Base-by-base conservation (phyloP, 495 filamentous ascomycete species). In the Podospora pseudopauciseta region DNA sequence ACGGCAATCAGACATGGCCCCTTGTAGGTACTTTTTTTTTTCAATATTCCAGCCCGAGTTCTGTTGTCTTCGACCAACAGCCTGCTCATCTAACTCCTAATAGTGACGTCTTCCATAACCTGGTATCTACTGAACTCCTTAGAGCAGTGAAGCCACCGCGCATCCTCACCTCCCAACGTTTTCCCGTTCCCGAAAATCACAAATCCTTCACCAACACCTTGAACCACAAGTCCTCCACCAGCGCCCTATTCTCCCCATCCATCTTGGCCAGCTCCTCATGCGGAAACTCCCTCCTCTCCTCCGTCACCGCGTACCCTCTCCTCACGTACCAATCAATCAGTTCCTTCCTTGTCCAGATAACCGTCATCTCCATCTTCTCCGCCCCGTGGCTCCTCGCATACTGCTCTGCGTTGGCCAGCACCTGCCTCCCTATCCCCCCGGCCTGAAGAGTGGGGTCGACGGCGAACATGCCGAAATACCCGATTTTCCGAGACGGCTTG, bases 241-340 rank as follows among this genome's bases (percentile, higher is more conserved):
- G 67, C 0, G 70, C 76, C 39, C 39, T 49, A 49, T 49, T 49
- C 54, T 73, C 67, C 26, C 67, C 63, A 19, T 27, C 39, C 20
- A 70, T 62, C 39, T 65, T 67, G 27, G 72, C 74, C 11, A 70
- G 65, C 54, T 79, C 76, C 2, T 74, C 63, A 39, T 70, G 70
- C 5, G 81, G 82, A 62, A 85, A 84, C n/a, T 77, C 77, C 53
- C 67, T 60, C 23, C 57, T 68, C 67, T 80, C 77, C 3, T 81
- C 81, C 15, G 79, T 84, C 63, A 67, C 55, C 6, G 54, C 61
- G 63, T 82, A 85, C 2, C 83, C 83, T 4, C 77, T 71, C n/a
- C 81, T 74, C 7, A 65, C 58, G 64, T 85, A 85, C 81, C 81
- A 85, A 53, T 70, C 65, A 34, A 83, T 79, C 60, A 85, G 71